phyloP scores from a whole-genome alignment of 2,329 filamentous ascomycete species.

The Fusarium zealandicum region DNA sequence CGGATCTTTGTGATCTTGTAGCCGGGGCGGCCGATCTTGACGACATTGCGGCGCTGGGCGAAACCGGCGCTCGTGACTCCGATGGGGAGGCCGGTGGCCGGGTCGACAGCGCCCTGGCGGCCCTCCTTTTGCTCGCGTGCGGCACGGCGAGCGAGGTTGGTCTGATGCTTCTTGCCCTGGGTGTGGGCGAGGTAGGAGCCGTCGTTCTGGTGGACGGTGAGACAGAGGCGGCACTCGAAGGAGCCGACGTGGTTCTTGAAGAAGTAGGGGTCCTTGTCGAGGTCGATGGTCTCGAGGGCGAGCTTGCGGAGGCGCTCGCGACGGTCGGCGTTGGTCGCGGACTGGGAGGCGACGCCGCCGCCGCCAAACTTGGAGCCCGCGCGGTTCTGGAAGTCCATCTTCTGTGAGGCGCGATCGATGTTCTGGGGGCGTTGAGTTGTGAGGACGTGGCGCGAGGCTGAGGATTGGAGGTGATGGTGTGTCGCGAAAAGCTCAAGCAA shows the following conservation, averaged over 20 bases:
- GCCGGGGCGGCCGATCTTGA: constrained; percentile 95
- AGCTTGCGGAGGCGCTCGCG: constrained; percentile 97
- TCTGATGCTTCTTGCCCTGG: constrained; percentile 98
- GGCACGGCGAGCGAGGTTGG: constrained; percentile 92
- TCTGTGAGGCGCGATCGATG: background rate
- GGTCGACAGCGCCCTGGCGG: constrained; percentile 68
- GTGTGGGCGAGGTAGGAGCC: constrained; percentile 98
- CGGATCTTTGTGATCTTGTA: constrained; percentile 98
- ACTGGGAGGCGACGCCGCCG: constrained; percentile 92
- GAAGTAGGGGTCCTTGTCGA: constrained; percentile 99
- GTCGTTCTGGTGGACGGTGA: constrained; percentile 99
- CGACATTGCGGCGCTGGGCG: constrained; percentile 76
- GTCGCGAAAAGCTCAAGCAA: constrained; percentile 32
- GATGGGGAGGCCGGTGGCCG: constrained; percentile 72
- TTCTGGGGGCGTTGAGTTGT: background rate
- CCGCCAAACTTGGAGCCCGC: constrained; percentile 98
- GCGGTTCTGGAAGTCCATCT: constrained; percentile 86
- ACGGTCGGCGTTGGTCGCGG: constrained; percentile 93
- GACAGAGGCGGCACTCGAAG: constrained; percentile 95
- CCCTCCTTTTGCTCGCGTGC: constrained; percentile 96
- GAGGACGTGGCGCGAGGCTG: constrained; percentile 18
- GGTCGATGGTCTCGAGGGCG: constrained; percentile 97
- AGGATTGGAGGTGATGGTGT: constrained; percentile 6
- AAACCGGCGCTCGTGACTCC: constrained; percentile 75
- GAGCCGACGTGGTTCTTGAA: constrained; percentile 99